A percentile compares a stretch with the other conserved stretches of the same genome.
Conservation (phyloP, 1,284 basidiomycete genomes). For the Moesziomyces sp. region DNA sequence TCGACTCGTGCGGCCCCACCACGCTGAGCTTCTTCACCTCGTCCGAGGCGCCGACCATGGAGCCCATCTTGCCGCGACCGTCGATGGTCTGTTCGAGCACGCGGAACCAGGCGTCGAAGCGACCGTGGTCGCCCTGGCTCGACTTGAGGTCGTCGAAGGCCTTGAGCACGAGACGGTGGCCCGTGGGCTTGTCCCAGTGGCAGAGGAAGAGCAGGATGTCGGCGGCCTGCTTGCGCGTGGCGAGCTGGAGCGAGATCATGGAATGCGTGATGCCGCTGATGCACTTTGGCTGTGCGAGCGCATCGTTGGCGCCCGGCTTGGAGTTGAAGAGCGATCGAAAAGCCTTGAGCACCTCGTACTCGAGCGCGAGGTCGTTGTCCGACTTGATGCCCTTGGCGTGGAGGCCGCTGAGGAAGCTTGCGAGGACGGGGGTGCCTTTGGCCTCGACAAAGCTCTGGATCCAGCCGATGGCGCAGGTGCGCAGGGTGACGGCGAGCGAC, state of each 20-base stretch:
- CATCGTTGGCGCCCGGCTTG: constrained; percentile 80
- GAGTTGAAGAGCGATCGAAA: constrained; percentile 85
- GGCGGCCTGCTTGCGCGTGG: constrained; percentile 81
- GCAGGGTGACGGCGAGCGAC: constrained; percentile 81
- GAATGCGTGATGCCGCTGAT: constrained; percentile 85
- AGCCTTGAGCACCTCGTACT: constrained; percentile 90
- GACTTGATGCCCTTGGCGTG: constrained; percentile 60
- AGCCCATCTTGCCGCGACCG: constrained; percentile 93
- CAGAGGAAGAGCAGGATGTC: constrained; percentile 76
- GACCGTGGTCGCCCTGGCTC: constrained; percentile 61
- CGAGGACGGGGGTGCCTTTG: constrained; percentile 79
- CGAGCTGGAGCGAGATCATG: constrained; percentile 83
- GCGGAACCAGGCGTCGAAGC: constrained; percentile 91
- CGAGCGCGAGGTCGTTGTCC: constrained; percentile 77
- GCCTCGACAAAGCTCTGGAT: constrained; percentile 71
- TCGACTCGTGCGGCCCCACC: constrained; percentile 79
- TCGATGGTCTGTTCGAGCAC: constrained; percentile 81
- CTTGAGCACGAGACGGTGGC: constrained; percentile 70
- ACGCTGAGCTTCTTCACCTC: constrained; percentile 75
- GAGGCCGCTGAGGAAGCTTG: constrained; percentile 74
- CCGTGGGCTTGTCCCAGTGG: constrained; percentile 70
- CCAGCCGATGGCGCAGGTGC: constrained; percentile 70
- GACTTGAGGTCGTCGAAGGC: constrained; percentile 69
- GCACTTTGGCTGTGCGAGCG: constrained; percentile 80
- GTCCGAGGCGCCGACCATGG: constrained; percentile 90